A percentile compares a stretch with the other conserved stretches of the same genome.
Conservation (phyloP, 345 rosid genomes). For the Turnera subulata region DNA sequence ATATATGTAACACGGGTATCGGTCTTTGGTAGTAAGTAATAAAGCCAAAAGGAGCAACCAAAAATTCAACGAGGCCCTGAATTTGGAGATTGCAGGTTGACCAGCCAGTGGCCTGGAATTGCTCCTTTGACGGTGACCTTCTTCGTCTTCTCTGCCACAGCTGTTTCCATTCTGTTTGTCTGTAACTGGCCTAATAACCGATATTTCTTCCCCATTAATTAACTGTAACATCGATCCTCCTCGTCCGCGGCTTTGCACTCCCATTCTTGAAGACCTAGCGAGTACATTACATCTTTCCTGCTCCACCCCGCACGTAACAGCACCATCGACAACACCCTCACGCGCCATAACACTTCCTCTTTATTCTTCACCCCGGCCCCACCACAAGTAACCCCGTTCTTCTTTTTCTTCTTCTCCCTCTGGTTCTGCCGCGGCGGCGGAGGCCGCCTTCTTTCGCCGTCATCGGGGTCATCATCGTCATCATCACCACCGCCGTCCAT, state of each 20-base stretch:
- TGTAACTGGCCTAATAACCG: not conserved
- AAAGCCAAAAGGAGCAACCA: no score
- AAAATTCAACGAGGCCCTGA: no score
- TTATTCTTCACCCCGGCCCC: not conserved
- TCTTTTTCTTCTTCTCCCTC: not conserved
- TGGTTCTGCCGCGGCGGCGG: not conserved
- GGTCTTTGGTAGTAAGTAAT: no score
- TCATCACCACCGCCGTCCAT: slow-evolving; percentile 32
- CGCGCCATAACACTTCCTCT: slow-evolving; percentile 22
- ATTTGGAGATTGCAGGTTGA: no score
- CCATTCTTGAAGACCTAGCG: slow-evolving; percentile 35
- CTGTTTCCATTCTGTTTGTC: not conserved
- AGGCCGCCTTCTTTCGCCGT: no score
- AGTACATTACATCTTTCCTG: slow-evolving; percentile 54
- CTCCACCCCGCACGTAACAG: slow-evolving; percentile 55
- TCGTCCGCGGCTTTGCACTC: not conserved
- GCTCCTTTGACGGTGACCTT: slow-evolving; percentile 3
- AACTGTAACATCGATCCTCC: not conserved
- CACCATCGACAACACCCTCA: slow-evolving; percentile 23
- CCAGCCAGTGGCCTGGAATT: no score
- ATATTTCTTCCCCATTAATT: not conserved
- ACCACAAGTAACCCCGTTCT: no score
- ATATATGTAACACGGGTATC: no score
- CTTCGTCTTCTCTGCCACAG: slow-evolving; percentile 8
- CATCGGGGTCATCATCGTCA: not conserved